A percentile compares a stretch with the other conserved stretches of the same genome.
phyloP scores from a whole-genome alignment of 148 eudicot species.

The Gaultheria prostrata region DNA sequence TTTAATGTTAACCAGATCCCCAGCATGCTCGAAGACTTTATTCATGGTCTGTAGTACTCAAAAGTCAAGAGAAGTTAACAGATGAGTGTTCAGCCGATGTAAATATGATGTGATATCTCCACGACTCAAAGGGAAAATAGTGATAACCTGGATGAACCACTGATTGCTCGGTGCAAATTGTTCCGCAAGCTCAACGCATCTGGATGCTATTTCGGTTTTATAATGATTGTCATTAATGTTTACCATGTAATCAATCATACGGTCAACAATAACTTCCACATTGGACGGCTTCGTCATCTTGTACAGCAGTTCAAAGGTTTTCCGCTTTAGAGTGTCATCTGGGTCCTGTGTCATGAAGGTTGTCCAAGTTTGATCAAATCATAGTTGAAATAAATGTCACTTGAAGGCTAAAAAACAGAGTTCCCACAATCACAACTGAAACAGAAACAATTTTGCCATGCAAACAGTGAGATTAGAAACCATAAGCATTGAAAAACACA shows the following conservation, averaged over 20 bases:
- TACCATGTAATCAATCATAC: slow-evolving; percentile 95
- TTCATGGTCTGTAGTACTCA: slow-evolving; percentile 81
- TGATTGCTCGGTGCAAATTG: slow-evolving; percentile 98
- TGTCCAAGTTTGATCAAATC: slow-evolving; percentile 17
- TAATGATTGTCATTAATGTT: slow-evolving; percentile 88
- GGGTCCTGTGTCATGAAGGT: slow-evolving; percentile 66
- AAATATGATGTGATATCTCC: not conserved
- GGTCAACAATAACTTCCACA: slow-evolving; percentile 96
- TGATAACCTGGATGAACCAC: slow-evolving; percentile 89
- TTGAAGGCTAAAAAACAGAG: not conserved
- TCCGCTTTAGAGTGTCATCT: slow-evolving; percentile 95
- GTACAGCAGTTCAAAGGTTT: slow-evolving; percentile 89
- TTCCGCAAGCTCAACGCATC: slow-evolving; percentile 99
- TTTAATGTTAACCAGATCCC: slow-evolving; percentile 88
- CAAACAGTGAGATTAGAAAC: not conserved
- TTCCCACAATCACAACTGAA: not conserved
- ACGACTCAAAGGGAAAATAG: not conserved
- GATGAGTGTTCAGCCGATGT: not conserved
- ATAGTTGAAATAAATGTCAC: not conserved
- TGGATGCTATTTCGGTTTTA: slow-evolving; percentile 95
- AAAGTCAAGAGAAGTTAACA: slow-evolving; percentile 13
- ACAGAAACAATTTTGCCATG: not conserved
- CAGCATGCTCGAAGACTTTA: slow-evolving; percentile 97
- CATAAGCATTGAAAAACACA: not conserved
- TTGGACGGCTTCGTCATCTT: slow-evolving; percentile 97